Conservation (phyloP, 2,329 filamentous ascomycete species). For the Neonectria hederae region DNA sequence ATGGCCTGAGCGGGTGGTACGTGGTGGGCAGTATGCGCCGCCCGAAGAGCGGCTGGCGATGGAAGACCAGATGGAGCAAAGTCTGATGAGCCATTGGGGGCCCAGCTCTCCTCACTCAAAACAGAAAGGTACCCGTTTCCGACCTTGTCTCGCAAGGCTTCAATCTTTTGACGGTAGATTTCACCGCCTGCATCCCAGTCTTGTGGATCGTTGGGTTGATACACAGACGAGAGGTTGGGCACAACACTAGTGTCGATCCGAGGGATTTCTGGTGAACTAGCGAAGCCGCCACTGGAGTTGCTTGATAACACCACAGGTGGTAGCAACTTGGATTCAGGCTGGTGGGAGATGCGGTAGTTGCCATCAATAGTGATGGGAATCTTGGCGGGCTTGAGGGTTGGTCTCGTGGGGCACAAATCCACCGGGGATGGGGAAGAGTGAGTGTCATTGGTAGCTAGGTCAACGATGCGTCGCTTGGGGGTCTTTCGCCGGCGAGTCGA, state of each 20-base stretch:
- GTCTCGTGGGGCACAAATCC: constrained; percentile 37
- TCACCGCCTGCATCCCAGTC: constrained; percentile 78
- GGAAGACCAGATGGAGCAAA: constrained; percentile 37
- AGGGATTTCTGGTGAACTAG: constrained; percentile 37
- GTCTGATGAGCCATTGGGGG: constrained; percentile 34
- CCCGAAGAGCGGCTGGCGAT: constrained; percentile 42
- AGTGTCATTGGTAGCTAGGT: constrained; percentile 65
- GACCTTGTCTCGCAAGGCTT: constrained; percentile 84
- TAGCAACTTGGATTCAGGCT: constrained; percentile 50
- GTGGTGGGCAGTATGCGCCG: constrained; percentile 46
- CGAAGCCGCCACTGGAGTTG: constrained; percentile 43
- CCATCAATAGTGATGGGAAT: constrained; percentile 38
- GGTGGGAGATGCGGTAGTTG: constrained; percentile 58
- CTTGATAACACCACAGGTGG: constrained; percentile 46
- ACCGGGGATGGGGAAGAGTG: constrained; percentile 43
- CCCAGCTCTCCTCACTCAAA: constrained; percentile 80
- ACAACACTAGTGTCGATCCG: constrained; percentile 40
- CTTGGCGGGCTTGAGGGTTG: constrained; percentile 30
- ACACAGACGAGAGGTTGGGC: constrained; percentile 30
- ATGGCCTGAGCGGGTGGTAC: constrained; percentile 56
- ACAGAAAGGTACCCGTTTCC: constrained; percentile 89
- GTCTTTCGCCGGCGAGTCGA: constrained; percentile 69
- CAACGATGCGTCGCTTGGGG: constrained; percentile 71
- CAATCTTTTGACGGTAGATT: constrained; percentile 87
- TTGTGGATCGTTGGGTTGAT: constrained; percentile 41